Conservation (phyloP, 768 basidiomycete species). For the Lactifluus subvellereus region DNA sequence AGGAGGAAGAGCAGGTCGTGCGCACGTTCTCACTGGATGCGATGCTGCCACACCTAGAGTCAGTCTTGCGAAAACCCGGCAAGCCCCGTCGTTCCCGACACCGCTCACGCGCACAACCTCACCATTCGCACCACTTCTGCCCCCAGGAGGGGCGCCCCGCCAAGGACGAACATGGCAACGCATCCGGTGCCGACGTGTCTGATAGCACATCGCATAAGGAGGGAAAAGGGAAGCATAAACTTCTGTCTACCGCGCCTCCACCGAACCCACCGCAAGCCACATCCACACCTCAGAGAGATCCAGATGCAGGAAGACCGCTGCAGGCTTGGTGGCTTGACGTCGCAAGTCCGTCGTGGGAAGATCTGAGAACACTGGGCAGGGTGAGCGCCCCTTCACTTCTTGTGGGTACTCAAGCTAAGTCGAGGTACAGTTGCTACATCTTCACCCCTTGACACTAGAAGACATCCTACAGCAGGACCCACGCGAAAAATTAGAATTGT, state of each 20-base stretch:
- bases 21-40: slow-evolving; percentile 24
- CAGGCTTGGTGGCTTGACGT: slow-evolving; percentile 91
- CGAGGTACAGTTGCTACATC: slow-evolving; percentile 57
- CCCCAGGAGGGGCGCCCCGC: not conserved
- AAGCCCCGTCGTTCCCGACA: slow-evolving; percentile 22
- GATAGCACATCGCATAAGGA: not conserved
- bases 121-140: not conserved
- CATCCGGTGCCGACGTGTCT: not conserved
- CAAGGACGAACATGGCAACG: not conserved
- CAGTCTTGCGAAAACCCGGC: slow-evolving; percentile 20
- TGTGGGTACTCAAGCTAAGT: not conserved
- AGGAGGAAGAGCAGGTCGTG: slow-evolving; percentile 15
- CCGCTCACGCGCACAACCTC: not conserved
- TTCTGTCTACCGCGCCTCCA: slow-evolving; percentile 10
- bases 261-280: not conserved
- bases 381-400: slow-evolving; percentile 33
- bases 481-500: slow-evolving; percentile 85
- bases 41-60: slow-evolving; percentile 21
- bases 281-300: slow-evolving; percentile 14
- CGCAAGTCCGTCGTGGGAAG: slow-evolving; percentile 80
- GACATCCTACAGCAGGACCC: slow-evolving; percentile 90
- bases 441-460: slow-evolving; percentile 90
- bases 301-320: slow-evolving; percentile 24
- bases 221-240: slow-evolving; percentile 47
- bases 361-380: slow-evolving; percentile 82